Evolutionary conservation across 2,329 filamentous ascomycete species (phyloP), one percentile per base, ranked within the genome.

Genomic region (Aspergillus fijiensis): DNA sequence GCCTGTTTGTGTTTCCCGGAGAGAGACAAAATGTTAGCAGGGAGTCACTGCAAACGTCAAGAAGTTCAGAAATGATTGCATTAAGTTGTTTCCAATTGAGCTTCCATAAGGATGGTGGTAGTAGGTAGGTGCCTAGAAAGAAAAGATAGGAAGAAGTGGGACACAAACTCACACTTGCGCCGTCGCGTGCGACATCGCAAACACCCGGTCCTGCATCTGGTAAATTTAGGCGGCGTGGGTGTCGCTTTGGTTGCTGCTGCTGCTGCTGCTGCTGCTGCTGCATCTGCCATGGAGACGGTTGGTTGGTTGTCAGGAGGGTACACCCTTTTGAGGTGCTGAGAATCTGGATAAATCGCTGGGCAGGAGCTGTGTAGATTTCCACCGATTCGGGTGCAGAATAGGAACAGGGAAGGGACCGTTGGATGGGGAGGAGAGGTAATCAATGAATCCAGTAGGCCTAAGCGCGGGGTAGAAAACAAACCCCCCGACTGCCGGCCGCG

Each of bases 151-250:
- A 16, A 6, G 29, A 29, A 29, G 27, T 29, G 27, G 27, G 27
- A 29, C 27, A 9, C 27, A 45, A 45, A 70, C 76, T 64, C 68
- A 81, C 81, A 83, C 71, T 83, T 83, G 33, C 80, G 75, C 51
- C 81, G 70, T 51, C 81, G 78, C 33, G 77, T 72, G 33, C 81
- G 78, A 72, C 81, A 83, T 57, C 79, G 80, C 63, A 81, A 71
- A 69, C 80, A 83, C 14, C 81, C 80, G 1, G 80, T 80, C 54
- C 80, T 64, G 39, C 69, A 72, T 55, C 64, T 55, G 0, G 59
- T 66, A 48, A 66, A 64, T 47, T 63, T 64, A n/a, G 58, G 39
- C 12, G 53, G 31, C 21, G 47, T 53, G 27, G 27, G 27, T 29
- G 27, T 29, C 27, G 9, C 27, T 29, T 29, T 29, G 7, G 7